Conservation (phyloP, 176 grass and related monocot genomes). For the Zizania latifolia region DNA sequence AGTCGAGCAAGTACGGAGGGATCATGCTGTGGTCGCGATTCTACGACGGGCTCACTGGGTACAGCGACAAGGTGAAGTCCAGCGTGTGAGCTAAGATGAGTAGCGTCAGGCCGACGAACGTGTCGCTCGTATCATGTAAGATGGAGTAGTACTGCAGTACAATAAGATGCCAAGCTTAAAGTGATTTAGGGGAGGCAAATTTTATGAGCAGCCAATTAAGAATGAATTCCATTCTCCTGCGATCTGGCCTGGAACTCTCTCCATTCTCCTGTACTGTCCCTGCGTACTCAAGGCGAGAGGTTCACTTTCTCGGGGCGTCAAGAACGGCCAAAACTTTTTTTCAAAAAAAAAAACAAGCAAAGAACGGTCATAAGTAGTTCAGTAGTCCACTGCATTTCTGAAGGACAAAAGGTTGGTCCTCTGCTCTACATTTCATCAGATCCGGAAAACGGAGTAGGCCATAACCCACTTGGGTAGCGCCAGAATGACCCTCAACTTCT, state of each 20-base stretch:
- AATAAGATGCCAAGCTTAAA: neutral
- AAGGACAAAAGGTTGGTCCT: neutral
- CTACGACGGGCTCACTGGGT: constrained; percentile 54
- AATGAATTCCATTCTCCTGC: no score
- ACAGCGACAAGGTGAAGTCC: constrained; percentile 45
- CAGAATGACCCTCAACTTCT: neutral
- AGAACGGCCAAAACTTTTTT: no score
- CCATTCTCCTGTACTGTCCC: no score
- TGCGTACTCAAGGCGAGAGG: neutral
- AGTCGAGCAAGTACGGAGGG: constrained; percentile 58
- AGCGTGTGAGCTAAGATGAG: constrained; percentile 6
- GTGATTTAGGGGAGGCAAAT: neutral
- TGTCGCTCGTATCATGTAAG: neutral
- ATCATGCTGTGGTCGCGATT: constrained; percentile 78
- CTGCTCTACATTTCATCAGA: neutral
- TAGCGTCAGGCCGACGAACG: neutral
- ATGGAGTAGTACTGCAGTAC: neutral
- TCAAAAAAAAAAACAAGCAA: no score
- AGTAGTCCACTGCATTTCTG: neutral
- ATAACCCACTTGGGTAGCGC: neutral
- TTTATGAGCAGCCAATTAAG: neutral
- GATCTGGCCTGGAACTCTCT: no score
- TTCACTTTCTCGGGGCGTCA: neutral
- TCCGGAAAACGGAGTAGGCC: no score
- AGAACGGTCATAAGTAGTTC: neutral